Evolutionary conservation across 1,284 basidiomycete species (phyloP).

Genomic region (Macrocybe sp.): DNA sequence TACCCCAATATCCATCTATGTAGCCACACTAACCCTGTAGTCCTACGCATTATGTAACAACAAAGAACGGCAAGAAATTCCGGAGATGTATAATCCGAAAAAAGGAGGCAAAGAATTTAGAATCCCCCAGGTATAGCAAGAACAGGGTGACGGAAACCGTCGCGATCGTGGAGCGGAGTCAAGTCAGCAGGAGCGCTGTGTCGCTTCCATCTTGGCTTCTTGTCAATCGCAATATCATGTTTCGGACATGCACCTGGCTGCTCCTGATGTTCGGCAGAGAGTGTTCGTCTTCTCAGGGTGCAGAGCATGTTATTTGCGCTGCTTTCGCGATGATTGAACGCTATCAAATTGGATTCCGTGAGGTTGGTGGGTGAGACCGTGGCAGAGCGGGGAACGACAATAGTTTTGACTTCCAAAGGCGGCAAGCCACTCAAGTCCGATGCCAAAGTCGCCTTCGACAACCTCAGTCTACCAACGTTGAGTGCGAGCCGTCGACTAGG

Average conservation of each 20-base stretch:
- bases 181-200: constrained; percentile 46
- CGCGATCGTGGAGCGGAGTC: constrained; percentile 29
- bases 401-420: constrained; percentile 44
- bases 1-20: too few species aligned
- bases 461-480: constrained; percentile 45
- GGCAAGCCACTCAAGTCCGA: constrained; percentile 17
- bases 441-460: constrained; percentile 27
- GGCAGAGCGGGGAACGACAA: constrained; percentile 42
- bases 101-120: constrained; percentile 16
- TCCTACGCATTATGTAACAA: too few species aligned
- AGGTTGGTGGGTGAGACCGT: constrained; percentile 40
- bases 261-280: constrained; percentile 26
- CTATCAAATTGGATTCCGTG: constrained; percentile 47
- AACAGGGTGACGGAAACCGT: constrained; percentile 43
- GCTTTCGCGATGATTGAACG: constrained; percentile 47
- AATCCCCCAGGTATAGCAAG: constrained; percentile 43
- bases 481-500: constrained; percentile 28
- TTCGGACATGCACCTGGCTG: too few species aligned
- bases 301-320: constrained; percentile 60
- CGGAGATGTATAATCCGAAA: too few species aligned
- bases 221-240: constrained; percentile 18
- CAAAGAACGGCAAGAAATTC: too few species aligned
- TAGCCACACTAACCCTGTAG: too few species aligned
- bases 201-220: constrained; percentile 37
- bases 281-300: constrained; percentile 51